Evolutionary conservation across 257 asterid species (phyloP).

Genomic region (Forsythia suspensa): DNA sequence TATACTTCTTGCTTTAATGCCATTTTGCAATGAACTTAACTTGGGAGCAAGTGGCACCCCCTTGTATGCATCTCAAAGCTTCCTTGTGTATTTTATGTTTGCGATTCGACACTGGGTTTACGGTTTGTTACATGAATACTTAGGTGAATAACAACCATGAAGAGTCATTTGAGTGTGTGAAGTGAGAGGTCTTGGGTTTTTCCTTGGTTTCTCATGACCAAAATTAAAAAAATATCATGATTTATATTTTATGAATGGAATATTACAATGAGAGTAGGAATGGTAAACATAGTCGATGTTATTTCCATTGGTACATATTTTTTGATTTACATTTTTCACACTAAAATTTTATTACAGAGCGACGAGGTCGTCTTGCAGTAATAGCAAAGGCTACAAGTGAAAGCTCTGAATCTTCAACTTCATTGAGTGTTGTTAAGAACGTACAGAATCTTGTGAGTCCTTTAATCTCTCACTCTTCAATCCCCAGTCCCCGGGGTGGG

Average conservation of each 20-base stretch:
- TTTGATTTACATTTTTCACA: neutral
- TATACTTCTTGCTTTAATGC: neutral
- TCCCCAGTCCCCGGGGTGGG: neutral
- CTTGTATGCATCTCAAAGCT: neutral
- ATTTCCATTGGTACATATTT: neutral
- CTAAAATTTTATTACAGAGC: constrained; percentile 36
- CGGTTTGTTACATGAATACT: neutral
- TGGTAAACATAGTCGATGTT: neutral
- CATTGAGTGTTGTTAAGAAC: constrained; percentile 47
- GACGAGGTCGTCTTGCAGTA: constrained; percentile 38
- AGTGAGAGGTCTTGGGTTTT: neutral
- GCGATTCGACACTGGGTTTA: neutral
- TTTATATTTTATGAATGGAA: constrained; percentile 5
- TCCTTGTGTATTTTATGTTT: neutral
- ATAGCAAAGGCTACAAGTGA: constrained; percentile 66
- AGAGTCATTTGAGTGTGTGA: neutral
- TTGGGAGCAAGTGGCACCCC: neutral
- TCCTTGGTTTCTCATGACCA: neutral
- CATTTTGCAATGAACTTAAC: neutral
- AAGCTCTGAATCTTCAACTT: constrained; percentile 60
- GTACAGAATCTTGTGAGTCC: constrained; percentile 67
- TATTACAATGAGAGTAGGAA: neutral
- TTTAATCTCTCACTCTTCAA: neutral
- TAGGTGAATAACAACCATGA: neutral
- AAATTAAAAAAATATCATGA: neutral